A percentile compares a stretch with the other conserved stretches of the same genome.
Conservation (phyloP, 2,329 filamentous ascomycete genomes). For the Calonectria ilicicola region DNA sequence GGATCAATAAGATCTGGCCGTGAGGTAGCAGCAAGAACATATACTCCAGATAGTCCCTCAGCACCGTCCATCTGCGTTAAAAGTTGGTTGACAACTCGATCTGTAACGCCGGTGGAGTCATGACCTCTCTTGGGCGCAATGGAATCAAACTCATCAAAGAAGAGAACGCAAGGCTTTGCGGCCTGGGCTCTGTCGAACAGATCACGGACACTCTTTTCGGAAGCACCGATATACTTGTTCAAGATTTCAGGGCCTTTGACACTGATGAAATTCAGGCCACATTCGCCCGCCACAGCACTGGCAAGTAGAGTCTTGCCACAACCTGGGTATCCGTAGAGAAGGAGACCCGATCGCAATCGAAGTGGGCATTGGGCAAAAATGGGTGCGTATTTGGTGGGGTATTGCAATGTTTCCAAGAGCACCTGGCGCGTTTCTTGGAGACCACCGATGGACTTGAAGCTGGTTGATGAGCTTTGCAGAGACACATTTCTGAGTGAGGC, state of each 20-base stretch:
- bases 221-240: slow-evolving; percentile 99
- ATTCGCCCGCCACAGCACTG: slow-evolving; percentile 97
- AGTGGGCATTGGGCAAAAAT: slow-evolving; percentile 97
- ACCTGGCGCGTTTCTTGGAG: slow-evolving; percentile 87
- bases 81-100: slow-evolving; percentile 97
- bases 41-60: slow-evolving; percentile 93
- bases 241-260: slow-evolving; percentile 98
- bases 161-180: slow-evolving; percentile 91
- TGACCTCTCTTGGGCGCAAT: slow-evolving; percentile 98
- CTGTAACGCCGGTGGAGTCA: slow-evolving; percentile 97
- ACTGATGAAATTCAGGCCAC: slow-evolving; percentile 96
- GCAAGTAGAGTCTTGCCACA: slow-evolving; percentile 97
- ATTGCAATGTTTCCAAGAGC: slow-evolving; percentile 94
- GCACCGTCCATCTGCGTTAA: slow-evolving; percentile 99
- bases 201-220: slow-evolving; percentile 95
- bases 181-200: slow-evolving; percentile 93
- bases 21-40: slow-evolving; percentile 94
- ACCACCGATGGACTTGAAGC: slow-evolving; percentile 92
- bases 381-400: slow-evolving; percentile 96
- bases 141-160: slow-evolving; percentile 99
- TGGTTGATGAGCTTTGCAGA: slow-evolving; percentile 91
- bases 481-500: slow-evolving; percentile 95
- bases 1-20: slow-evolving; percentile 96
- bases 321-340: slow-evolving; percentile 94
- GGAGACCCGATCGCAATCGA: slow-evolving; percentile 89